These are phyloP conservation scores for Tuber aestivum DNA, from an alignment of 495 filamentous ascomycete species.

Conservation along the genomic window DNA sequence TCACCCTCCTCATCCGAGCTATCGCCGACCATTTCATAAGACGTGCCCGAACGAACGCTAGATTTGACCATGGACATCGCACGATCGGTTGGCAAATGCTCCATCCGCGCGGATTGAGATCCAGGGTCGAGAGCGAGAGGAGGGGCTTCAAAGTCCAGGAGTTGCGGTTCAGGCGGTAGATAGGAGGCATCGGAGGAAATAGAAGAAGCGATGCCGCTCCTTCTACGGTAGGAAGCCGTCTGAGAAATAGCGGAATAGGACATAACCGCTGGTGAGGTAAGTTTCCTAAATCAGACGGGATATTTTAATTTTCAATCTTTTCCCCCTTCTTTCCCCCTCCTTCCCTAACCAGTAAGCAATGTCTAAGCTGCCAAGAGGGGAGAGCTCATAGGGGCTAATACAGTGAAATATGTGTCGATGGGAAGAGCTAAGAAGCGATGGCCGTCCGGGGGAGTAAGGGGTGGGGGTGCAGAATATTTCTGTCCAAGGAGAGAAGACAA, in stretches of 20 bases:
- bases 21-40: slow-evolving; percentile 34
- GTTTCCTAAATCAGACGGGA: neutral
- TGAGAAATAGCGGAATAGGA: slow-evolving; percentile 28
- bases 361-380: neutral
- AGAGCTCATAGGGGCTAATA: neutral
- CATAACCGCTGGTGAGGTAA: slow-evolving; percentile 7
- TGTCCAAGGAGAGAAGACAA: neutral
- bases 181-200: slow-evolving; percentile 14
- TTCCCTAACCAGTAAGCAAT: neutral
- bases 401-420: neutral
- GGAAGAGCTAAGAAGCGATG: neutral
- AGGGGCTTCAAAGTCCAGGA: slow-evolving; percentile 21
- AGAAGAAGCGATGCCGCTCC: slow-evolving; percentile 17
- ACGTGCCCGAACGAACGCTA: slow-evolving; percentile 24
- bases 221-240: slow-evolving; percentile 14
- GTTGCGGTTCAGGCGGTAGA: slow-evolving; percentile 21
- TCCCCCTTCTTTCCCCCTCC: neutral
- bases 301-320: neutral
- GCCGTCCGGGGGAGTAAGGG: neutral
- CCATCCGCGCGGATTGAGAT: slow-evolving; percentile 10
- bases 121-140: slow-evolving; percentile 4
- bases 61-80: slow-evolving; percentile 20
- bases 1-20: slow-evolving; percentile 21
- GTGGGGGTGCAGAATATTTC: neutral
- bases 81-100: slow-evolving; percentile 9